These are phyloP conservation scores for Diaporthe vaccinii DNA, from an alignment of 2,329 filamentous ascomycete genomes.

Conservation along the genomic window DNA sequence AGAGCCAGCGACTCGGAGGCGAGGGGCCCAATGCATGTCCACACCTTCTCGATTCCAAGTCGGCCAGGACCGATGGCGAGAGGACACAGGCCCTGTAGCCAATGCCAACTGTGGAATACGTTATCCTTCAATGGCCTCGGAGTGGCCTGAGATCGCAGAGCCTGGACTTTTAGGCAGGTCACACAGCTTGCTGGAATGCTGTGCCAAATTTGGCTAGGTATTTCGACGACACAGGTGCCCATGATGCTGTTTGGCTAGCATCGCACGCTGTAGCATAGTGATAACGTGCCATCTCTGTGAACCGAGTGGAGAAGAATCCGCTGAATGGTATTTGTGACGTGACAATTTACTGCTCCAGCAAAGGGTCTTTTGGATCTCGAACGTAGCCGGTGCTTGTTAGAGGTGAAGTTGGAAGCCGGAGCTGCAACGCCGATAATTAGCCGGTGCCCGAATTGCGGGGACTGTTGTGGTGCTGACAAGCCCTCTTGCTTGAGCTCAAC, in stretches of 20 bases:
- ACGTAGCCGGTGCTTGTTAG: not conserved
- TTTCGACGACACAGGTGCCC: not conserved
- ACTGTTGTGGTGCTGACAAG: not conserved
- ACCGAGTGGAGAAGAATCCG: not conserved
- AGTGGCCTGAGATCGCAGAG: not conserved
- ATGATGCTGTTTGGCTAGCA: too few species aligned
- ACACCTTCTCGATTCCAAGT: not conserved
- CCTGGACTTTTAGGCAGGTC: not conserved
- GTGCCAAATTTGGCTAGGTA: not conserved
- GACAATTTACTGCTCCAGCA: not conserved
- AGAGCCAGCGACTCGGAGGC: not conserved
- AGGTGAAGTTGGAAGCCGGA: constrained; percentile 1
- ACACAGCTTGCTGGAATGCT: not conserved
- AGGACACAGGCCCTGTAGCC: not conserved
- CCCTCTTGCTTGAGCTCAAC: not conserved
- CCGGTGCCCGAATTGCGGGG: not conserved
- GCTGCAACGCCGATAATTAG: not conserved
- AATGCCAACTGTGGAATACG: not conserved
- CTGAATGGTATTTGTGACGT: not conserved
- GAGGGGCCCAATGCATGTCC: not conserved
- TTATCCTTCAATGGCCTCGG: not conserved
- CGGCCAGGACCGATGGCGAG: not conserved
- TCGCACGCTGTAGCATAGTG: not conserved
- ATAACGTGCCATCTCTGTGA: not conserved
- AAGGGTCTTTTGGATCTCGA: not conserved